A percentile compares a stretch with the other conserved stretches of the same genome.
These are phyloP conservation scores for Leccinum uliginosum DNA, from an alignment of 768 basidiomycete species.

Conservation along the genomic window DNA sequence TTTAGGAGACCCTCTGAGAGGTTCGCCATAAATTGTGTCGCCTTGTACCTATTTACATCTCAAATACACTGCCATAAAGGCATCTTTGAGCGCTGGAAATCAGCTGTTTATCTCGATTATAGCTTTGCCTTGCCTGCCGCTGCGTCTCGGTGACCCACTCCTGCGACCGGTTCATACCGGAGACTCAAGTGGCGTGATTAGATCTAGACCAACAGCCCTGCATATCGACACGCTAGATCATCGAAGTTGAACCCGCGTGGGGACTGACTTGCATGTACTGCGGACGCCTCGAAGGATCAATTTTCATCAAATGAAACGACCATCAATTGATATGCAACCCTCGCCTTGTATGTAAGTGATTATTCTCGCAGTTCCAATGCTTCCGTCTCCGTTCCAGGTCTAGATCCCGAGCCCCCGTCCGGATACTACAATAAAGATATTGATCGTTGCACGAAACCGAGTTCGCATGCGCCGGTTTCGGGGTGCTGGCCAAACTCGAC, in stretches of 20 bases:
- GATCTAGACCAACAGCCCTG: neutral
- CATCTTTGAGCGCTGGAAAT: neutral
- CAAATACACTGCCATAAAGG: neutral
- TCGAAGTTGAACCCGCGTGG: neutral
- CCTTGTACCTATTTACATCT: neutral
- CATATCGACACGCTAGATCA: neutral
- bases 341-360: constrained; percentile 31
- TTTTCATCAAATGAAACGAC: neutral
- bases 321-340: constrained; percentile 13
- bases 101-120: neutral
- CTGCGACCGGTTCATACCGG: neutral
- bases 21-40: neutral
- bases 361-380: constrained; percentile 14
- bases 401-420: neutral
- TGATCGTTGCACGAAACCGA: constrained; percentile 29
- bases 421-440: neutral
- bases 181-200: neutral
- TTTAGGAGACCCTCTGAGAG: neutral
- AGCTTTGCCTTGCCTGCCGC: neutral
- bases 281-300: neutral
- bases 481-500: neutral
- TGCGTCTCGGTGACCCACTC: neutral
- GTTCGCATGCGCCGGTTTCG: neutral
- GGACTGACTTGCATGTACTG: neutral
- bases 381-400: neutral